Conservation (phyloP, 2,329 filamentous ascomycete species). For the Setomelanomma holmii region DNA sequence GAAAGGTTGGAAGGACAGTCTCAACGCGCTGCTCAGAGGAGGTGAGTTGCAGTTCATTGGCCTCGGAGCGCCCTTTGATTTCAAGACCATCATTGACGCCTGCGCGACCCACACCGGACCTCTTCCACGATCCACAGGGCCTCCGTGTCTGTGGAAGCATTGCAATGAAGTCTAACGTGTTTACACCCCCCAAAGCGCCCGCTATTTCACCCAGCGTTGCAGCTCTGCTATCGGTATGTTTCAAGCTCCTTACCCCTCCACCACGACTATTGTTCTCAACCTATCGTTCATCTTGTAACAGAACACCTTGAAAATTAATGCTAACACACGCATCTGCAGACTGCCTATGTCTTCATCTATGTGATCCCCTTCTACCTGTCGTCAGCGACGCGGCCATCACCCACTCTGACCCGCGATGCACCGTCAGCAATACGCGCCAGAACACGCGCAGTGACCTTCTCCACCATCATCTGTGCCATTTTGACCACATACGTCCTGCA, state of each 20-base stretch:
- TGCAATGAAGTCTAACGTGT: conserved; percentile 39
- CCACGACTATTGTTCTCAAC: conserved; percentile 24
- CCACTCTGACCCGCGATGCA: conserved; percentile 81
- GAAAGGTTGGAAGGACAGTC: conserved; percentile 39
- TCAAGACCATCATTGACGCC: conserved; percentile 28
- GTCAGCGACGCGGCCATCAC: conserved; percentile 77
- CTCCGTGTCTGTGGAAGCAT: conserved; percentile 15
- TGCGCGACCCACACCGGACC: conserved; percentile 29
- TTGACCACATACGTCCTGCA: conserved; percentile 72
- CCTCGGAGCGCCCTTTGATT: conserved; percentile 24
- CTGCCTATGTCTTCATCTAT: conserved; percentile 86
- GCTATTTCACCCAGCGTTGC: conserved; percentile 44
- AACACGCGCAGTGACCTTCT: conserved; percentile 78
- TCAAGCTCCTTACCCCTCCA: conserved; percentile 32
- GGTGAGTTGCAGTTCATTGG: conserved; percentile 48
- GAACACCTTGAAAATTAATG: conserved; percentile 14
- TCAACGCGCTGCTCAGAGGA: conserved; percentile 45
- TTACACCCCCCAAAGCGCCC: conserved; percentile 46
- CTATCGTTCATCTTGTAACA: conserved; percentile 27
- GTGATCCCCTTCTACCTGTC: conserved; percentile 91
- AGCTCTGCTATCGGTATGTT: conserved; percentile 50
- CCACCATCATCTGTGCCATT: conserved; percentile 72
- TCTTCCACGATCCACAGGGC: conserved; percentile 21
- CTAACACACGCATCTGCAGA: conserved; percentile 54
- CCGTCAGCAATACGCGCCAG: conserved; percentile 88